These are phyloP conservation scores for Epicoccum sorghinum DNA, from an alignment of 2,329 filamentous ascomycete species.

Conservation along the genomic window DNA sequence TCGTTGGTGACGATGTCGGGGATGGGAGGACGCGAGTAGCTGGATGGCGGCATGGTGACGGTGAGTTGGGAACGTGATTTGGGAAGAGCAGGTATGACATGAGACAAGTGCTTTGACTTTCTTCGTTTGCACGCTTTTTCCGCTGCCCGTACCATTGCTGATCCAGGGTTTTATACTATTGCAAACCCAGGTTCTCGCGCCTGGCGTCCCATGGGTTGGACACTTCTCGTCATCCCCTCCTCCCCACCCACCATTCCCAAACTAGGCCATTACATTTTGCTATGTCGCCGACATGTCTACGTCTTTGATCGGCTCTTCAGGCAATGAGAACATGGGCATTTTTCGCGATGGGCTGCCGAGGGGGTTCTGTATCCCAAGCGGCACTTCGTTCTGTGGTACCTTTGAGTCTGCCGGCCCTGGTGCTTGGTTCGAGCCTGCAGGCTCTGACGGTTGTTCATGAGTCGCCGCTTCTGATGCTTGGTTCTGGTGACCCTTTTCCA, in stretches of 20 bases:
- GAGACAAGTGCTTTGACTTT: too few species aligned
- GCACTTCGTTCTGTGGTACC: background rate
- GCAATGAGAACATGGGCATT: conserved; percentile 53
- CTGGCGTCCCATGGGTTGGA: too few species aligned
- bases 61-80: background rate
- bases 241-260: too few species aligned
- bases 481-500: conserved; percentile 15
- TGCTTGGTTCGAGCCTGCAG: conserved; percentile 5
- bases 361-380: conserved; percentile 27
- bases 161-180: too few species aligned
- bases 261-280: background rate
- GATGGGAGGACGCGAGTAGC: background rate
- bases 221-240: too few species aligned
- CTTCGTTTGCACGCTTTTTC: too few species aligned
- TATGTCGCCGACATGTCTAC: conserved; percentile 39
- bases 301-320: conserved; percentile 50
- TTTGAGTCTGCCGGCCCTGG: background rate
- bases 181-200: too few species aligned
- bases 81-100: too few species aligned
- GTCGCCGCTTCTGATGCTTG: conserved; percentile 32
- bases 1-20: conserved; percentile 11
- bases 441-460: conserved; percentile 27
- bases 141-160: too few species aligned
- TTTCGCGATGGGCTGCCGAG: conserved; percentile 39
- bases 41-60: background rate